phyloP scores from a whole-genome alignment of 2,329 filamentous ascomycete genomes.

The Penicillium sp. region DNA sequence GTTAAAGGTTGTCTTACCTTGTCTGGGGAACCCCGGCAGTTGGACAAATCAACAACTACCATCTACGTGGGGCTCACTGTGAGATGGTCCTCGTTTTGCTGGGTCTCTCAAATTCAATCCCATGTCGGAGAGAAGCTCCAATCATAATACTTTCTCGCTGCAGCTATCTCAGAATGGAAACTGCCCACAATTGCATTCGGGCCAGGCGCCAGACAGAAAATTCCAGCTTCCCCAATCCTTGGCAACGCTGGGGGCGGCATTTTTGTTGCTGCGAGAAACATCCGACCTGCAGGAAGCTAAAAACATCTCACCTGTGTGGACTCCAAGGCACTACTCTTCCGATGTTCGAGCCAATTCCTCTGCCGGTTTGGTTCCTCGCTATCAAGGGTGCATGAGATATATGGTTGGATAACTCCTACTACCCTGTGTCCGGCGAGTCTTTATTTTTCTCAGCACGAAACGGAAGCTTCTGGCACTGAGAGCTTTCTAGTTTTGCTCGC shows the following conservation, averaged over 20 bases:
- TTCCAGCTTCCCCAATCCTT: constrained; percentile 9
- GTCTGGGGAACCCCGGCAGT: neutral
- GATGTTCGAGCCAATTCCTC: neutral
- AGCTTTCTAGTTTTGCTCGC: constrained; percentile 1
- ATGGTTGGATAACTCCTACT: no score
- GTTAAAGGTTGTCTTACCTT: constrained; percentile 3
- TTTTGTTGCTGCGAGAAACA: constrained; percentile 5
- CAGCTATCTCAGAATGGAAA: constrained; percentile 23
- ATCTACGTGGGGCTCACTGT: constrained; percentile 2
- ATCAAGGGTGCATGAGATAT: neutral
- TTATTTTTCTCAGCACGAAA: constrained; percentile 10
- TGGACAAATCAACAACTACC: neutral
- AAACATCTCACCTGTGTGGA: neutral
- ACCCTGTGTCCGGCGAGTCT: neutral
- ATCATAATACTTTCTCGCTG: constrained; percentile 26
- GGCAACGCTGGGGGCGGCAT: neutral
- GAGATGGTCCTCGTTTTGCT: neutral
- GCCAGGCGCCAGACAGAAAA: constrained; percentile 11
- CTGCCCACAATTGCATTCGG: constrained; percentile 8
- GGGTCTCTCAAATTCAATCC: neutral
- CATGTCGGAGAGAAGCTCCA: constrained; percentile 10
- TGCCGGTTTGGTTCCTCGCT: neutral
- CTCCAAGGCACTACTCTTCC: neutral
- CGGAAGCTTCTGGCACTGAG: constrained; percentile 15
- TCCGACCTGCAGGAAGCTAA: constrained; percentile 9